Evolutionary conservation across 768 basidiomycete genomes (phyloP), one percentile per base, ranked within the genome.

Genomic region (Phlebiopsis flavidoalba): DNA sequence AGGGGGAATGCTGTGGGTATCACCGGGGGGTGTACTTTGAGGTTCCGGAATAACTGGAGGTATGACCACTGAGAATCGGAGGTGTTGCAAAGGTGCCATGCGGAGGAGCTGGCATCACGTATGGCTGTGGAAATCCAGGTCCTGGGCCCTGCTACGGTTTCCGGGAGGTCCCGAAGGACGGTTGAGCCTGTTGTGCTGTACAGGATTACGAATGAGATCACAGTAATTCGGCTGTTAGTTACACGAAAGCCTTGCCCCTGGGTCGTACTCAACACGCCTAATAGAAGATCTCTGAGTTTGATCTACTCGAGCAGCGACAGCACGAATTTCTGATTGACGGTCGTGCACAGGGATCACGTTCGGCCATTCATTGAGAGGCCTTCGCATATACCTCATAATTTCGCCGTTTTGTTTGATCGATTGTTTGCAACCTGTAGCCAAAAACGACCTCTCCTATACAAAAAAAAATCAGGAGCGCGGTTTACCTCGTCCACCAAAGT

Each of bases 331-430:
- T 3, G 81, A 77, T 63, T 91, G 91, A 22, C 92, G 85, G 71
- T 92, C 89, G 50, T 80, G 79, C 0, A 91, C 89, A n/a, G n/a
- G n/a, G n/a, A 70, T 94, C 92, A 36, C 85, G 81, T 59, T 80
- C 85, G 15, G 75, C 92, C 92, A 94, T 36, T 83, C 80, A 63
- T 93, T 94, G 35, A 93, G 74, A 1, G n/a, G n/a, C n/a, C 79
- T 82, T 52, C 81, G 69, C 83, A 94, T 86, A 65, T 94, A 93
- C 56, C 87, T 76, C 83, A 90, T 90, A 54, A 91, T 74, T 69
- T 89, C 89, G 43, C n/a, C 89, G 80, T 64, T 90, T 89, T n/a
- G n/a, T n/a, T 67, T 93, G 89, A 51, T 89, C 86, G 14, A 91
- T 81, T 26, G 88, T 87, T n/a, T 0, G 88, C 89, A 19, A 84